Evolutionary conservation across 345 rosid genomes (phyloP).

Genomic region (Capsella bursapastoris): DNA sequence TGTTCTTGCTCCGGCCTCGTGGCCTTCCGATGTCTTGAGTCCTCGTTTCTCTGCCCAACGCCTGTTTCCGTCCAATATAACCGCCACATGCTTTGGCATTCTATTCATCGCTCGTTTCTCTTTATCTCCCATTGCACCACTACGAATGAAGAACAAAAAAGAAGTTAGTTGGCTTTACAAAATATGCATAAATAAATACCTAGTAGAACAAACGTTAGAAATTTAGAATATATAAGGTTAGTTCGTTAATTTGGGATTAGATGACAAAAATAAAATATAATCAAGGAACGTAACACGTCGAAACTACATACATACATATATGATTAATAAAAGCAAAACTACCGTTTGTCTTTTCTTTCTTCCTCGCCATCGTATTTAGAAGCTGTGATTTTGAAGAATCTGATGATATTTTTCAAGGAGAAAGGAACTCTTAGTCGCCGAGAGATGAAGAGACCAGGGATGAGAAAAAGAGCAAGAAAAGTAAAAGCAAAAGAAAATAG

Average conservation of each 20-base stretch:
- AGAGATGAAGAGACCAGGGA: constrained; percentile 23
- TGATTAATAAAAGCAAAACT: constrained; percentile 5
- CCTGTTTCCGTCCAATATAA: constrained; percentile 78
- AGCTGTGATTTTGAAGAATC: constrained; percentile 30
- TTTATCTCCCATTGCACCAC: constrained; percentile 13
- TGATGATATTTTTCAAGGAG: constrained; percentile 23
- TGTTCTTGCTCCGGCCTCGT: constrained; percentile 59
- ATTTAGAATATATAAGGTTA: too few species aligned
- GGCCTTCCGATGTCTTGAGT: constrained; percentile 53
- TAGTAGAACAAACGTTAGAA: background rate
- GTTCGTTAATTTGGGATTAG: background rate
- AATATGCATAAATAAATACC: background rate
- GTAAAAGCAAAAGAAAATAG: constrained; percentile 25
- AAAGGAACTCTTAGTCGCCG: constrained; percentile 20
- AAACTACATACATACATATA: background rate
- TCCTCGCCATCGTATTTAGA: constrained; percentile 17
- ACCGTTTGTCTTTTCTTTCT: constrained; percentile 21
- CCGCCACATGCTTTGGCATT: constrained; percentile 78
- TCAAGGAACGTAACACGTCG: background rate
- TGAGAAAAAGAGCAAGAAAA: constrained; percentile 31
- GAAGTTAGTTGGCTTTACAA: background rate
- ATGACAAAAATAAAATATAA: too few species aligned
- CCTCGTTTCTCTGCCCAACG: constrained; percentile 74
- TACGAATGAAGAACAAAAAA: background rate
- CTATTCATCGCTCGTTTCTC: constrained; percentile 38